Evolutionary conservation across 2,329 filamentous ascomycete species (phyloP), one percentile per base, ranked within the genome.

Genomic region (Colletotrichum graminicola): DNA sequence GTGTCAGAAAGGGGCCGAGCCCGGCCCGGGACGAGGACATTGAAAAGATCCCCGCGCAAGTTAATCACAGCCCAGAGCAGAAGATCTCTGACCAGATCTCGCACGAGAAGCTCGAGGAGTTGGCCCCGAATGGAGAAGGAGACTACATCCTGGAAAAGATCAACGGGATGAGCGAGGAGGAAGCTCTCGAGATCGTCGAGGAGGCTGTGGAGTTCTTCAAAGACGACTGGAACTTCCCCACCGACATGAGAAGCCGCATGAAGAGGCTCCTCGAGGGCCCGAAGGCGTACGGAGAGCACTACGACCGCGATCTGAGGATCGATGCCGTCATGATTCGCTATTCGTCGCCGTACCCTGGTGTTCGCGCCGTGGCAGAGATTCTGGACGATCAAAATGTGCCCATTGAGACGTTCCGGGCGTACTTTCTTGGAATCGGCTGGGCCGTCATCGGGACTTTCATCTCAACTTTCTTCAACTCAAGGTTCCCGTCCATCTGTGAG

Each of bases 201-300:
- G 82, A 84, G 72, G 77, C 79, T 0, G 73, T 82, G 61, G 75
- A 77, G 23, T 84, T 84, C 73, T 81, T 83, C 71, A 75, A 76
- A 29, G 83, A 84, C 64, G 83, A 84, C 74, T 84, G 82, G 81
- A 84, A 84, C 74, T 84, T 84, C 49, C 83, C 83, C 0, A 74
- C 78, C 2, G 80, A 82, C 5, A 84, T 84, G 82, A 76, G 81
- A 32, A 78, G 78, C n/a, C 81, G 81, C 23, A 83, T 85, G 80
- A 73, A 75, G 64, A 75, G 75, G n/a, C 76, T 84, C 1, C 73
- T 84, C 1, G 72, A 78, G 14, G 83, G 82, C 0, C 78, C 77
- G 1, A 82, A 84, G 70, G 60, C 74, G 0, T 84, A 84, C 70
- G 82, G 82, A 7, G 79, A 81, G 10, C 79, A 78, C 41, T 84